Base-by-base conservation (phyloP, 176 grass and related monocot genomes). In the Guadua angustifolia region DNA sequence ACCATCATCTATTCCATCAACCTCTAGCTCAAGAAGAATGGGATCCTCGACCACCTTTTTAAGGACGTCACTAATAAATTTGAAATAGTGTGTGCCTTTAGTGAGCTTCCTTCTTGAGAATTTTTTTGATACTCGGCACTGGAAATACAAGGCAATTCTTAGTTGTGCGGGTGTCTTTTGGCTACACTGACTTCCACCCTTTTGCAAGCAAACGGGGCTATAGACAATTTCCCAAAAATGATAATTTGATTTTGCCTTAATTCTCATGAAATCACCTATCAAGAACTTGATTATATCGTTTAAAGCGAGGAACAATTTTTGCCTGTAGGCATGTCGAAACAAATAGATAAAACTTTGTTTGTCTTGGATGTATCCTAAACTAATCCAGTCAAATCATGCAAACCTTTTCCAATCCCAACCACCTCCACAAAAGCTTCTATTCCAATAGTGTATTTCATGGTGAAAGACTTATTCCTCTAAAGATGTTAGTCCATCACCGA, bases 161-260 rank as follows among this genome's bases (percentile, higher is more conserved):
- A 39, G 84, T 84, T 40, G 65, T 76, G 62, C 49, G 78, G 26
- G 46, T 21, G 25, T 94, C 92, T 84, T 85, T 82, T 35, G 92
- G 92, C 79, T 91, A 86, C 79, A 91, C 88, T 42, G 92, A 94
- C n/a, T 91, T 89, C 92, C 92, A 94, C 4, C 92, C 92, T 43
- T 80, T 82, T 55, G 89, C 92, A 13, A 94, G 84, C 72, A 94
- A 81, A 46, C 92, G 83, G 18, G 92, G 89, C 92, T 29, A 29
- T 89, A 94, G 36, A 94, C 57, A 21, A 86, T 89, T 78, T 94
- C 89, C 89, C 89, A 89, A 69, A 94, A 94, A 29, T 1, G 76
- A 84, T 94, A 84, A 49, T 94, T 87, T 74, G 84, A 78, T 45
- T 71, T 85, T 49, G 89, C 84, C 50, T 94, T 94, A 80, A 89